Evolutionary conservation across 805 yeast genomes (phyloP).

Genomic region (Candida odintsovae): DNA sequence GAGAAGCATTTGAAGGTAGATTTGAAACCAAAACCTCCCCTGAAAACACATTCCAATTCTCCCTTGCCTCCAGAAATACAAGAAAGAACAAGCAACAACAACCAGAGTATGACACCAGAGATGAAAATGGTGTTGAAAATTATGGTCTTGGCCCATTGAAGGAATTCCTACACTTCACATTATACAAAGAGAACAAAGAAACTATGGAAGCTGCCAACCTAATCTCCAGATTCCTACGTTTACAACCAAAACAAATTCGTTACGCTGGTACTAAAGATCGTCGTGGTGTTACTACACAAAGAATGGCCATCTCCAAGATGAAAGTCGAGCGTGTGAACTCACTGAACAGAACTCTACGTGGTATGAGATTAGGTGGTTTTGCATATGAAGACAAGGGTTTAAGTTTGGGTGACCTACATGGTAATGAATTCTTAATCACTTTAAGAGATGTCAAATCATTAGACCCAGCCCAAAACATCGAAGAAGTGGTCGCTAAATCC

Average conservation of each 20-base stretch:
- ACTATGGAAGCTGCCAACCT: conserved; percentile 91
- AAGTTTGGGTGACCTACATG: conserved; percentile 75
- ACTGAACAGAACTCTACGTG: conserved; percentile 69
- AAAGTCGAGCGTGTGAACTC: conserved; percentile 70
- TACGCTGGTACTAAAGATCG: conserved; percentile 97
- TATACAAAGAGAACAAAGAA: conserved; percentile 93
- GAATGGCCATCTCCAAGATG: conserved; percentile 60
- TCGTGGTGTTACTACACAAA: conserved; percentile 91
- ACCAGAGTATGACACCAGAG: conserved; percentile 29
- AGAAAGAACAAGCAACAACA: conserved; percentile 34
- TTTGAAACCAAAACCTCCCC: conserved; percentile 77
- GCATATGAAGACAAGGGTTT: conserved; percentile 56
- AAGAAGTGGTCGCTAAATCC: conserved; percentile 43
- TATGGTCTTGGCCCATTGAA: conserved; percentile 72
- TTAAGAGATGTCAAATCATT: conserved; percentile 60
- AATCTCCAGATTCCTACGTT: conserved; percentile 64
- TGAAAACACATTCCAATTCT: conserved; percentile 58
- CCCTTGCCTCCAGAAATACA: conserved; percentile 41
- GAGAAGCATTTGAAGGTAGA: conserved; percentile 66
- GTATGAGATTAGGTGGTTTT: conserved; percentile 78
- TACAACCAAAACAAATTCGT: conserved; percentile 65
- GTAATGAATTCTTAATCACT: conserved; percentile 85
- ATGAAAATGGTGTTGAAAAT: conserved; percentile 48
- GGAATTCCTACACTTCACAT: conserved; percentile 64
- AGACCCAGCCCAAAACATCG: conserved; percentile 31